Evolutionary conservation across 371 early-diverging fungal species (phyloP).

Genomic region (Cladochytrium tenue): DNA sequence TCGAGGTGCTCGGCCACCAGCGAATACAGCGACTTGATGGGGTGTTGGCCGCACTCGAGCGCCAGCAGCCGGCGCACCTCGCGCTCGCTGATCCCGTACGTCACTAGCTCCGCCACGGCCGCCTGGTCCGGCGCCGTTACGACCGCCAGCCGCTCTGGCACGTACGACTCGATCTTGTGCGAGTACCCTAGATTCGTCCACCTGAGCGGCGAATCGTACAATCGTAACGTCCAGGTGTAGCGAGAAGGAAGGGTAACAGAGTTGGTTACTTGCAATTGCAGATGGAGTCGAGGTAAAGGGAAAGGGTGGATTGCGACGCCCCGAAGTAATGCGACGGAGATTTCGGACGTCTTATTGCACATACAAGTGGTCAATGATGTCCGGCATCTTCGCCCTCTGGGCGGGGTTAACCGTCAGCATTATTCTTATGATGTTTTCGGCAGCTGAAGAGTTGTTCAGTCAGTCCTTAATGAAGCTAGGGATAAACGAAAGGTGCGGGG

Average conservation of each 20-base stretch:
- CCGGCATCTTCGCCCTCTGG: conserved; percentile 40
- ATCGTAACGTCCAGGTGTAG: too few species aligned
- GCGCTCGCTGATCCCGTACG: conserved; percentile 29
- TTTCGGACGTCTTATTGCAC: too few species aligned
- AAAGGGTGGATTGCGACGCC: too few species aligned
- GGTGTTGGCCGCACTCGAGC: conserved; percentile 29
- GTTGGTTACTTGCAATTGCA: background rate
- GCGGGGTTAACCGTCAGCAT: conserved; percentile 44
- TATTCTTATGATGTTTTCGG: conserved; percentile 33
- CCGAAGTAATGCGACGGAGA: too few species aligned
- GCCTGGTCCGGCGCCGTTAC: conserved; percentile 16
- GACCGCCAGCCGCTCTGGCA: conserved; percentile 17
- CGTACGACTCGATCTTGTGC: conserved; percentile 7
- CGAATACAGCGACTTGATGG: conserved; percentile 31
- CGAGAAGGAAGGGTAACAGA: background rate
- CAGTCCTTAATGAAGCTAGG: too few species aligned
- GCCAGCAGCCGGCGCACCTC: conserved; percentile 25
- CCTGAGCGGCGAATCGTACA: conserved; percentile 7
- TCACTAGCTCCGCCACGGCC: conserved; percentile 23
- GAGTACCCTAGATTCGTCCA: conserved; percentile 26
- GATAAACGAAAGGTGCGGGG: too few species aligned
- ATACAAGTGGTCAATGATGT: conserved; percentile 40
- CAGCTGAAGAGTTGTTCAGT: conserved; percentile 14
- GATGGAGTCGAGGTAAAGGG: too few species aligned
- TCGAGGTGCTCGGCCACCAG: conserved; percentile 28